phyloP scores from a whole-genome alignment of 139 green algal species.

The Coccomyxa sp. region DNA sequence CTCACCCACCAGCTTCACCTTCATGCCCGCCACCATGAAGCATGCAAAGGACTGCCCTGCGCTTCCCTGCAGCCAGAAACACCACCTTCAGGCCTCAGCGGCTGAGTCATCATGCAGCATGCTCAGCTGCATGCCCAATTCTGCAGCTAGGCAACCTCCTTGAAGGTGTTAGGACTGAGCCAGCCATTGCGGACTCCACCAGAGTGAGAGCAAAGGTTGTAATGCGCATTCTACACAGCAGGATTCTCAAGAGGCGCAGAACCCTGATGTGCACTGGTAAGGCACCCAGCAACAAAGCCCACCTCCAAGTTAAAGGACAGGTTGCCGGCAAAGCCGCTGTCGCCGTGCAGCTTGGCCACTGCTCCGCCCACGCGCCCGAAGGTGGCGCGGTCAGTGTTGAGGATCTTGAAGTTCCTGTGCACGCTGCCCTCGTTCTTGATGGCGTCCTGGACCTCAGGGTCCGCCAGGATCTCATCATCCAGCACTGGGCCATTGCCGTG shows the following conservation, averaged over 20 bases:
- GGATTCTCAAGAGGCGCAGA: not conserved
- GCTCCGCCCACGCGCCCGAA: constrained; percentile 75
- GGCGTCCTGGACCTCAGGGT: constrained; percentile 66
- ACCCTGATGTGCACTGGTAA: not conserved
- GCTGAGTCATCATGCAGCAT: no score
- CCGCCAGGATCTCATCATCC: constrained; percentile 90
- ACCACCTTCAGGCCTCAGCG: no score
- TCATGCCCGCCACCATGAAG: constrained; percentile 76
- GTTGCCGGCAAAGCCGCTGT: constrained; percentile 73
- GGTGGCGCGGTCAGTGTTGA: constrained; percentile 82
- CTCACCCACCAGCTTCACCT: constrained; percentile 87
- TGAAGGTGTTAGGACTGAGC: no score
- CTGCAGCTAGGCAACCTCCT: no score
- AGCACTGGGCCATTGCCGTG: constrained; percentile 80
- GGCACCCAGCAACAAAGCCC: not conserved
- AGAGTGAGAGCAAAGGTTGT: no score
- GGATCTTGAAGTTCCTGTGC: constrained; percentile 57
- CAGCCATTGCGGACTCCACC: no score
- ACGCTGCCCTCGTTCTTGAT: constrained; percentile 48
- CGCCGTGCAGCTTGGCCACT: constrained; percentile 81
- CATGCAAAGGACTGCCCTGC: constrained; percentile 88
- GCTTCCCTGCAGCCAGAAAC: constrained; percentile 21
- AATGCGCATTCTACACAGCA: no score
- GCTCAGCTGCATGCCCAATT: no score
- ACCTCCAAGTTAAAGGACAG: constrained; percentile 72